Evolutionary conservation across 2,329 filamentous ascomycete species (phyloP).

Genomic region (Bipolaris bicolor): DNA sequence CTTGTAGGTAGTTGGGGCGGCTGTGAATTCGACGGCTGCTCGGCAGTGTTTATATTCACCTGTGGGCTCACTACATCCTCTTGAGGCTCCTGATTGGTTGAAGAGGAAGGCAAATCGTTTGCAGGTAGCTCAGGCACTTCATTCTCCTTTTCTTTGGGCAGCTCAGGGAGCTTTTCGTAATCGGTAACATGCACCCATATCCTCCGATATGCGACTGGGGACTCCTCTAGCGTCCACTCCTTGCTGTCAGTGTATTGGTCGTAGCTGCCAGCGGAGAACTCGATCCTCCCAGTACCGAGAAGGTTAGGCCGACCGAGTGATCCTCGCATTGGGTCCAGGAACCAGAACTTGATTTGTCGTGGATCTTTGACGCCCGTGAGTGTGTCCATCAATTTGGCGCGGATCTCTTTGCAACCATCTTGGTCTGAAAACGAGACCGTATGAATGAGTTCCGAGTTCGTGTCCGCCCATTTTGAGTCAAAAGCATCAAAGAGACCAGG

Average conservation of each 20-base stretch:
- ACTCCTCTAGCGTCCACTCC: slow-evolving; percentile 36
- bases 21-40: slow-evolving; percentile 2
- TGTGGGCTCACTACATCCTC: background rate
- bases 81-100: background rate
- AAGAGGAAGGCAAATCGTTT: background rate
- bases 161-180: slow-evolving; percentile 38
- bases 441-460: slow-evolving; percentile 21
- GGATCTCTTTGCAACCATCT: slow-evolving; percentile 39
- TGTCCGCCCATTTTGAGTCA: slow-evolving; percentile 31
- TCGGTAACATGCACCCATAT: slow-evolving; percentile 47
- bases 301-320: slow-evolving; percentile 39
- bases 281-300: slow-evolving; percentile 40
- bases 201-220: slow-evolving; percentile 29
- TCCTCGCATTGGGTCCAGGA: slow-evolving; percentile 42
- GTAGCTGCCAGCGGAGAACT: slow-evolving; percentile 40
- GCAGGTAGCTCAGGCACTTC: slow-evolving; percentile 2
- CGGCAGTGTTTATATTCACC: slow-evolving; percentile 7
- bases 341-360: slow-evolving; percentile 51
- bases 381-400: slow-evolving; percentile 35
- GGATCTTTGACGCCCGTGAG: slow-evolving; percentile 43
- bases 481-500: slow-evolving; percentile 47
- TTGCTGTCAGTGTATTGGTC: slow-evolving; percentile 35
- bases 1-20: slow-evolving; percentile 17
- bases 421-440: slow-evolving; percentile 31
- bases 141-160: slow-evolving; percentile 27